Conservation (phyloP, 2,329 filamentous ascomycete species). For the Botryotinia convoluta region DNA sequence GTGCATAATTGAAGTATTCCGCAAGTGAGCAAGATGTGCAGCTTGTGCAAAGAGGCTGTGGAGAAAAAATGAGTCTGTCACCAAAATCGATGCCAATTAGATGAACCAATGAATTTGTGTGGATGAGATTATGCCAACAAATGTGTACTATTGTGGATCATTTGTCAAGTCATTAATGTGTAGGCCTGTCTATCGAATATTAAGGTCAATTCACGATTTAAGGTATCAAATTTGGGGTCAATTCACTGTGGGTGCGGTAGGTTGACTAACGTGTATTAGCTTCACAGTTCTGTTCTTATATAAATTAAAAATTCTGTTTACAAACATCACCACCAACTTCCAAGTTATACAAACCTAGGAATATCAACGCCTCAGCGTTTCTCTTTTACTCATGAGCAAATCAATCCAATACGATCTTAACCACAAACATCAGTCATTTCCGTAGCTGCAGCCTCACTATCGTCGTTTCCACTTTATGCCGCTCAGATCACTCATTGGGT, state of each 20-base stretch:
- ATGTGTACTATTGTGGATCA: slow-evolving; percentile 1
- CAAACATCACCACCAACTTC: background rate
- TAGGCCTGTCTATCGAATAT: background rate
- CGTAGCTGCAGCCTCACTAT: slow-evolving; percentile 16
- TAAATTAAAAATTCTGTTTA: background rate
- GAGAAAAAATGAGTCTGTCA: background rate
- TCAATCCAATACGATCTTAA: slow-evolving; percentile 4
- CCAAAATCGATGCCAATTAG: background rate
- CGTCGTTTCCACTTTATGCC: slow-evolving; percentile 7
- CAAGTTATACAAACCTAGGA: slow-evolving; percentile 8
- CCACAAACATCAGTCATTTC: slow-evolving; percentile 17
- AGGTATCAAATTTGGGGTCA: background rate
- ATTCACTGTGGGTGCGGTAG: background rate
- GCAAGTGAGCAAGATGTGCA: slow-evolving; percentile 25
- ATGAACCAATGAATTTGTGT: slow-evolving; percentile 1
- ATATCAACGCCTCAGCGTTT: slow-evolving; percentile 1
- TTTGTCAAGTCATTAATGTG: background rate
- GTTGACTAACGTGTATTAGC: background rate
- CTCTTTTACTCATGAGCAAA: slow-evolving; percentile 2
- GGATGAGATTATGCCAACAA: slow-evolving; percentile 12
- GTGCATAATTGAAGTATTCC: slow-evolving; percentile 5
- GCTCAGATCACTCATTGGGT: slow-evolving; percentile 16
- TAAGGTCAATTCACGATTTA: background rate
- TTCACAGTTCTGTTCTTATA: background rate
- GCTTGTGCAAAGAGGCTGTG: slow-evolving; percentile 36